Evolutionary conservation across 1,284 basidiomycete genomes (phyloP), one percentile per base, ranked within the genome.

Genomic region (Cutaneotrichosporon dermatis): DNA sequence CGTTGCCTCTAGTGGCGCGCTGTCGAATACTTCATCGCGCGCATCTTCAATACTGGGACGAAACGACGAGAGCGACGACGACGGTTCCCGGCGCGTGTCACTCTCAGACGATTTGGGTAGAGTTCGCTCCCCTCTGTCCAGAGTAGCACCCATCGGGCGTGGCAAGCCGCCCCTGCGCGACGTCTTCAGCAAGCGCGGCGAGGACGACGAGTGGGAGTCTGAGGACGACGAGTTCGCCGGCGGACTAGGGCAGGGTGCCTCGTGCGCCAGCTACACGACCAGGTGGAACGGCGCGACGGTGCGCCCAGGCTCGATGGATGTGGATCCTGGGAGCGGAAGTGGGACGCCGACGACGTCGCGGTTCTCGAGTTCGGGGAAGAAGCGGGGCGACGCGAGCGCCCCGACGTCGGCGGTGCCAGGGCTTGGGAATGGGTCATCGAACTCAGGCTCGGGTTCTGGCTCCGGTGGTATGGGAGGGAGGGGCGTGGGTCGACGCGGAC

Each of bases 141-240:
- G 41, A 12, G 35, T 13, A 49, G 11, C 61, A 7, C 73, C 66
- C 46, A 64, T 44, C 58, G 60, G 43, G 55, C 55, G 62, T 3
- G 61, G 65, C 13, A 73, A 73, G 43, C 66, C 72, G 0, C 74
- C 76, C 1, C 60, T 79, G 1, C 66, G 80, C 9, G 77, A 81
- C 63, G 80, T 81, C 0, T 81, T 81, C 64, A 75, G 79, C 35
- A 67, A 66, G 13, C 74, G 75, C 51, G 68, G 72, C 16, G 77
- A 76, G 35, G 74, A 75, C 10, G 74, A 75, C 9, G 77, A 79
- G n/a, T 80, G 79, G 80, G 69, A 36, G 55, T 50, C 11, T n/a
- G 58, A 58, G 10, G 50, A 62, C 35, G 59, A 58, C 45, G 51
- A 55, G 54, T 79, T 69, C 58, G 74, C 71, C 9, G 76, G 79